phyloP scores from a whole-genome alignment of 176 grass and related monocot genomes.

The Canna indica region DNA sequence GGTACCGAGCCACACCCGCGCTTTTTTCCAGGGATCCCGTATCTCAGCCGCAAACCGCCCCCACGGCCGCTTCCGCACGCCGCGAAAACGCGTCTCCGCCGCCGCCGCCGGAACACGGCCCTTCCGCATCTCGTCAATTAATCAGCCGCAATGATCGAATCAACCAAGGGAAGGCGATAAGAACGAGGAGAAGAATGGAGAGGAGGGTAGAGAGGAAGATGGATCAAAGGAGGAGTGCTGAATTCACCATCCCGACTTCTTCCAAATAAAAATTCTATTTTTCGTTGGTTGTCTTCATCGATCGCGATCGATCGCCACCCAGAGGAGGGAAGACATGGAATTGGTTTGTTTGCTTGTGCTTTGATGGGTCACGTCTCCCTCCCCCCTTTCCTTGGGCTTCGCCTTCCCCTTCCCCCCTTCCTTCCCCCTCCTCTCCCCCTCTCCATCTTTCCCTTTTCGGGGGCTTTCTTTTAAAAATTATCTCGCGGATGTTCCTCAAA shows the following conservation, averaged over 20 bases:
- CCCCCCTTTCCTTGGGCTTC: background rate
- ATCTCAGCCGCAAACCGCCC: conserved; percentile 88
- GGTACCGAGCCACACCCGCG: conserved; percentile 36
- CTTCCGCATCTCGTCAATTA: background rate
- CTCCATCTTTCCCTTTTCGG: background rate
- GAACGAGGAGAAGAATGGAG: background rate
- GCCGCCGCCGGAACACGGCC: background rate
- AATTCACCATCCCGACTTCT: background rate
- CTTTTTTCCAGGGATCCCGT: conserved; percentile 63
- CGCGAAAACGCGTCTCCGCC: conserved; percentile 56
- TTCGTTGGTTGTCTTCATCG: background rate
- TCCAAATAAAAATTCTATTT: background rate
- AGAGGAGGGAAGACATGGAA: background rate
- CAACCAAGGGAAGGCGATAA: too few species aligned
- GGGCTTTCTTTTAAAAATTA: too few species aligned
- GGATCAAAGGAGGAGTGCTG: background rate
- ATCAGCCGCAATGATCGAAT: too few species aligned
- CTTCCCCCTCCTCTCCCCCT: background rate
- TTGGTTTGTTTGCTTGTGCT: background rate
- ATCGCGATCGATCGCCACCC: background rate
- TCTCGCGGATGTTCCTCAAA: too few species aligned
- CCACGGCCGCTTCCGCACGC: conserved; percentile 84
- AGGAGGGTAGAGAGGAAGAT: background rate
- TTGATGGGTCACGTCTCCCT: background rate
- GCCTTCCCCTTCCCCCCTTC: background rate